Base-by-base conservation (phyloP, 305 asterid species). In the Caryopteris hybrid region DNA sequence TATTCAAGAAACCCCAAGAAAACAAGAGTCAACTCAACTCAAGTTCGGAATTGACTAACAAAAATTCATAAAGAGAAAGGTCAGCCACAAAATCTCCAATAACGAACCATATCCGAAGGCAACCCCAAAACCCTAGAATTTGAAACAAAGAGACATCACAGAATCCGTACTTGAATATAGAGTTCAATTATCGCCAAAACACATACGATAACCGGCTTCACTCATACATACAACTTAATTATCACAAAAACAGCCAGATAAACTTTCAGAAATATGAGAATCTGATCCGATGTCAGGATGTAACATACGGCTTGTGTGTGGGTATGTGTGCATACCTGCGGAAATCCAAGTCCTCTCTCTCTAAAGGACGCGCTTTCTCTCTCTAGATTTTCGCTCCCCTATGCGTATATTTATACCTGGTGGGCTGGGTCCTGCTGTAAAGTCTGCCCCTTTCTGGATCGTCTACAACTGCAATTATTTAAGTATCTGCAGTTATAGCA, bases 81-180 rank as follows among this genome's bases (percentile, higher is more conserved):
- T 4, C 43, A 36, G 14, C 23, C 62, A 18, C 10, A 18, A 65
- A 76, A 42, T 27, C 55, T 13, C 50, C 61, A 34, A 33, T 38
- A 54, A 18, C 51, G 4, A 51, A 25, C 27, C 47, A 42, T 52
- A 51, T 31, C 38, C 14, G 47, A 69, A 61, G 56, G 45, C 51
- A 81, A 75, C 81, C 83, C 81, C 51, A 79, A 77, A 81, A 75
- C 79, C 83, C 81, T 69, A 75, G 66, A 72, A 80, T 57, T 16
- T 21, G 70, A 45, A 68, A 58, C 65, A 51, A 36, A 71, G 5
- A 43, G 52, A 42, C 29, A 70, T 31, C 62, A 52, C 71, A 46
- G 61, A 71, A 76, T 63, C 58, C 66, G 13, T 68, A 50, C 43
- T 61, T 27, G 50, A 20, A 27, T 29, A 17, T 4, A 55, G 33